phyloP scores from a whole-genome alignment of 352 stramenopile species.

The Pythium myriotylum region DNA sequence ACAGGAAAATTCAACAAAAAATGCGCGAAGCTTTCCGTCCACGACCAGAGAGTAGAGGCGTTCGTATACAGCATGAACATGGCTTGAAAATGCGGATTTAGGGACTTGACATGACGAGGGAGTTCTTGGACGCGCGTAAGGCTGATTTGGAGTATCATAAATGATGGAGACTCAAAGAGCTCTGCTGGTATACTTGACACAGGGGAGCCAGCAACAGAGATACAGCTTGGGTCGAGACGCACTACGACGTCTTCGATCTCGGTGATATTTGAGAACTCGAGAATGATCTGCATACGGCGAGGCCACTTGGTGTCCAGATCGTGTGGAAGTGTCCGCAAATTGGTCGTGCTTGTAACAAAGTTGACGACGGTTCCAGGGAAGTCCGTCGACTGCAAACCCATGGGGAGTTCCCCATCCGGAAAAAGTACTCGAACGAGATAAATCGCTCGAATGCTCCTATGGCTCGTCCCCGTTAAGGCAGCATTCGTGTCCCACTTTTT shows the following conservation, averaged over 20 bases:
- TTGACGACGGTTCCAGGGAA: slow-evolving; percentile 14
- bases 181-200: slow-evolving; percentile 3
- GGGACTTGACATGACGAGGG: background rate
- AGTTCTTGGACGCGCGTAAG: slow-evolving; percentile 9
- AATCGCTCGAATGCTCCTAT: background rate
- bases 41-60: slow-evolving; percentile 11
- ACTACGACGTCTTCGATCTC: slow-evolving; percentile 7
- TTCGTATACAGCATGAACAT: slow-evolving; percentile 17
- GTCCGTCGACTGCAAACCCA: background rate
- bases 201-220: slow-evolving; percentile 2
- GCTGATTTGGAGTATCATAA: slow-evolving; percentile 7
- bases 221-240: background rate
- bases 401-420: slow-evolving; percentile 2
- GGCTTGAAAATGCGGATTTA: background rate
- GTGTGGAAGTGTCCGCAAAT: slow-evolving; percentile 6
- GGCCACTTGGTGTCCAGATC: slow-evolving; percentile 9
- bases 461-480: background rate
- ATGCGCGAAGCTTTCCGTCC: slow-evolving; percentile 5
- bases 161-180: slow-evolving; percentile 8
- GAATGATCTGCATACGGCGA: slow-evolving; percentile 3
- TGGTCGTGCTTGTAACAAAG: slow-evolving; percentile 7
- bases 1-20: background rate
- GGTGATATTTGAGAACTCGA: slow-evolving; percentile 19
- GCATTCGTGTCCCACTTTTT: background rate
- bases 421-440: background rate